phyloP scores from a whole-genome alignment of 345 rosid genomes.

The Balakata baccata region DNA sequence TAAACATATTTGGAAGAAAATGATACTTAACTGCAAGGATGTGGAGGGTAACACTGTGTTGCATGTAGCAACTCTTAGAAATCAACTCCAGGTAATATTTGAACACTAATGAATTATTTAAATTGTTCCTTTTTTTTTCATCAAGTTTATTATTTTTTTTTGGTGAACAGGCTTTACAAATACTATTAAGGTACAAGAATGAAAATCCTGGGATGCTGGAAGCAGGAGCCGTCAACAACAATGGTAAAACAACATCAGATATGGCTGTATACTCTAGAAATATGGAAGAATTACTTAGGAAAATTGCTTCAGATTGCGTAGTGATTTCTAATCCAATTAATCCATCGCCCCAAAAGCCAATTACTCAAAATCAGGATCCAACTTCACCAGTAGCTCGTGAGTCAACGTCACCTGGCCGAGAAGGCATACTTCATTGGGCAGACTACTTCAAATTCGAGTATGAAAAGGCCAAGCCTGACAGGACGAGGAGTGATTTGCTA shows the following conservation, averaged over 20 bases:
- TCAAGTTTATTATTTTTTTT: too few species aligned
- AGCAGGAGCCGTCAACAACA: not conserved
- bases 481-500: slow-evolving; percentile 26
- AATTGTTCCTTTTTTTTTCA: not conserved
- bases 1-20: not conserved
- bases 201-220: not conserved
- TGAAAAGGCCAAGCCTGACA: not conserved
- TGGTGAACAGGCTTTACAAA: not conserved
- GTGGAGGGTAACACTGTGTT: slow-evolving; percentile 38
- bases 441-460: not conserved
- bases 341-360: not conserved
- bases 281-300: too few species aligned
- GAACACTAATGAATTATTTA: not conserved
- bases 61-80: not conserved
- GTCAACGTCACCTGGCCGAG: not conserved
- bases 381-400: not conserved
- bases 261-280: too few species aligned
- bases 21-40: slow-evolving; percentile 35
- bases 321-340: not conserved
- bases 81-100: slow-evolving; percentile 27
- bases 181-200: not conserved
- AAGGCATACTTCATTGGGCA: not conserved
- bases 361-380: not conserved
- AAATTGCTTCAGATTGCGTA: not conserved
- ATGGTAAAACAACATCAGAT: not conserved